Evolutionary conservation across 345 rosid genomes (phyloP), one percentile per base, ranked within the genome.

Genomic region (Pugionium dolabratum): DNA sequence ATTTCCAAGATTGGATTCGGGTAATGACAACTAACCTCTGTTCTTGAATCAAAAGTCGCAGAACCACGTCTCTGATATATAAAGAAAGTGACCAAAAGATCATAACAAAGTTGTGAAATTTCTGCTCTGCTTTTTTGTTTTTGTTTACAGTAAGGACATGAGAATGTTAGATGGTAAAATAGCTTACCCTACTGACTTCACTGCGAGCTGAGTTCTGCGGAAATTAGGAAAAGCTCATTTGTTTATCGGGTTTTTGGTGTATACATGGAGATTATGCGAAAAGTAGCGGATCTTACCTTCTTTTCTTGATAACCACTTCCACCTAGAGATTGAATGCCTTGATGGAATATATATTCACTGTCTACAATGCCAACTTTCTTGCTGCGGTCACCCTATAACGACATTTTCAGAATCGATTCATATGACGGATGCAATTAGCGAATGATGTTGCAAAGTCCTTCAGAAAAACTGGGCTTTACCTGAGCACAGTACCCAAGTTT

Each of bases 401-500:
- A 56, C 39, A 33, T 49, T 31, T 46, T 39, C 29, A 27, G 49
- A 50, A 11, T 47, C 7, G 9, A 8, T 2, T 56, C 65, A 57
- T 42, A 5, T n/a, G 30, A 8, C 52, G 3, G 37, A 29, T 53
- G 54, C 4, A 61, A 5, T 61, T 3, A 1, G 37, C 9, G 5
- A 59, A 0, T 5, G 42, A 30, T 36, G 57, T 3, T 18, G 44
- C 6, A 28, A 47, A 36, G 30, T 40, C 35, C 7, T 7, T 27
- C 44, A 45, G 27, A 54, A 53, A 49, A 69, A 49, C 4, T 4
- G 9, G 37, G 46, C 58, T 74, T 74, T 68, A 88, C 99, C 89
- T 86, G 99, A 34, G 97, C 97, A 74, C 99, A 94, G 68, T 94
- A 94, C 7, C 99, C 99, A 31, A 94, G 95, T 72, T 90, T 90